phyloP scores from a whole-genome alignment of 108 stramenopile genomes.

The Cyclotella atomus region DNA sequence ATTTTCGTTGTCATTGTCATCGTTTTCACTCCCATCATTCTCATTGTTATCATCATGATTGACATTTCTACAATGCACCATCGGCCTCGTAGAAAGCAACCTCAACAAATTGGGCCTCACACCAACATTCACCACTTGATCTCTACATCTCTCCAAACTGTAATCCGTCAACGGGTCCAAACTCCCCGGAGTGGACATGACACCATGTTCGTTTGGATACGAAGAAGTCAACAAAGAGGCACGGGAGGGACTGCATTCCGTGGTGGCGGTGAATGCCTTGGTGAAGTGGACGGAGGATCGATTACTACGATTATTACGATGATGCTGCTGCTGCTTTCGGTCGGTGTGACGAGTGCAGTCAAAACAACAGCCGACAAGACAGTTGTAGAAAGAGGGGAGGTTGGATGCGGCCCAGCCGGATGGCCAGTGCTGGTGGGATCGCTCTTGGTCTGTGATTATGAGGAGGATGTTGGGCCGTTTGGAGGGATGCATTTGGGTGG shows the following conservation, averaged over 20 bases:
- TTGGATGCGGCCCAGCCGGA: conserved; percentile 40
- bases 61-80: too few relatives aligned
- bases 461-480: conserved; percentile 56
- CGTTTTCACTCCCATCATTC: too few relatives aligned
- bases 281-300: conserved; percentile 44
- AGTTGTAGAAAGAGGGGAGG: conserved; percentile 30
- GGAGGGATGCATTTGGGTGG: not conserved
- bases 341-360: not conserved
- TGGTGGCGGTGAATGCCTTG: conserved; percentile 39
- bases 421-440: conserved; percentile 59
- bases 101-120: conserved; percentile 27
- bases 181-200: conserved; percentile 27
- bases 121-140: not conserved
- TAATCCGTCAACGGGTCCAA: conserved; percentile 34
- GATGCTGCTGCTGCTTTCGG: not conserved
- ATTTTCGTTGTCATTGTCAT: too few relatives aligned
- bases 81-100: conserved; percentile 16
- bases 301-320: conserved; percentile 27
- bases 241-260: conserved; percentile 41
- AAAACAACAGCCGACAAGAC: conserved; percentile 45
- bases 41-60: too few relatives aligned
- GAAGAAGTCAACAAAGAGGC: conserved; percentile 41
- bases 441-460: conserved; percentile 71
- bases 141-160: not conserved
- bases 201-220: conserved; percentile 47